Evolutionary conservation across 148 eudicot species (phyloP).

Genomic region (Chenopodium album): DNA sequence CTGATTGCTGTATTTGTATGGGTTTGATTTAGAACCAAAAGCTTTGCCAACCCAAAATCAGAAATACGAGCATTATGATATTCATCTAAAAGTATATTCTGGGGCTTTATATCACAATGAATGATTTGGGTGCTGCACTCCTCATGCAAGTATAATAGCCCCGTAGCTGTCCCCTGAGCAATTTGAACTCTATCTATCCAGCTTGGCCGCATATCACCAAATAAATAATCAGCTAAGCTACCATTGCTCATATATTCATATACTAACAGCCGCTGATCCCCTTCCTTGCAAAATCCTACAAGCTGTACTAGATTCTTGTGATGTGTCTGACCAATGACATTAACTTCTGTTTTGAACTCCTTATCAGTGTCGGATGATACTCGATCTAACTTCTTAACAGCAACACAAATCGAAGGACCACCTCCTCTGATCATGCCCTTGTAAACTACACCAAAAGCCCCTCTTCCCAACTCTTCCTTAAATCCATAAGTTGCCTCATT

Average conservation of each 20-base stretch:
- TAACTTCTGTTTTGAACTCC: slow-evolving; percentile 47
- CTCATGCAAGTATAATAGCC: slow-evolving; percentile 51
- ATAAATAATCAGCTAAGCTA: slow-evolving; percentile 41
- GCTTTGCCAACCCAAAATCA: slow-evolving; percentile 70
- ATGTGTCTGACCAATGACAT: slow-evolving; percentile 41
- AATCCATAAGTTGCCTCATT: slow-evolving; percentile 43
- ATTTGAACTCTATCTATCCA: slow-evolving; percentile 37
- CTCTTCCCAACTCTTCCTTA: slow-evolving; percentile 36
- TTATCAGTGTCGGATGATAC: slow-evolving; percentile 39
- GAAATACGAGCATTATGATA: slow-evolving; percentile 47
- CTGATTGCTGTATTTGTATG: slow-evolving; percentile 48
- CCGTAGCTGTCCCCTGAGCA: slow-evolving; percentile 39
- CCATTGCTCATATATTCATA: slow-evolving; percentile 53
- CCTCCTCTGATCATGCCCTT: slow-evolving; percentile 37
- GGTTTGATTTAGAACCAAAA: slow-evolving; percentile 43
- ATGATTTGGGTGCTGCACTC: slow-evolving; percentile 61
- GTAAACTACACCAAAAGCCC: slow-evolving; percentile 40
- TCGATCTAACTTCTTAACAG: slow-evolving; percentile 19
- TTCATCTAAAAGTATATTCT: slow-evolving; percentile 62
- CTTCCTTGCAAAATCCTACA: slow-evolving; percentile 52
- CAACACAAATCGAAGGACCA: not conserved
- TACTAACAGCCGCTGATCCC: slow-evolving; percentile 35
- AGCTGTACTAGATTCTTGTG: slow-evolving; percentile 49
- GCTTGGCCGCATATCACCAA: slow-evolving; percentile 35
- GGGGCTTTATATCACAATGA: slow-evolving; percentile 67